Conservation (phyloP, 805 yeast species). For the Tetrapisispora iriomotensis region DNA sequence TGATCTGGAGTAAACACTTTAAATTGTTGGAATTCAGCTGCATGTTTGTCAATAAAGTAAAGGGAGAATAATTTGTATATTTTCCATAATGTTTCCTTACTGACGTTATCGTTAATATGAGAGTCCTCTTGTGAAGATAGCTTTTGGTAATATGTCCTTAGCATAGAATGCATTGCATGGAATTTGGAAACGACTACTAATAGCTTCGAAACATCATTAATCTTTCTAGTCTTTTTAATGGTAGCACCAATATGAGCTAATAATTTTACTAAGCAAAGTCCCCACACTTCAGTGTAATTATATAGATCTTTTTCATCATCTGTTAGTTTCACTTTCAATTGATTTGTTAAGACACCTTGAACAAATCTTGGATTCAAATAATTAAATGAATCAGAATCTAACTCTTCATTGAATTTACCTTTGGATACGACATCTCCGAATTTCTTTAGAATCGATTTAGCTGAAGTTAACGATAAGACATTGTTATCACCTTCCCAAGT, state of each 20-base stretch:
- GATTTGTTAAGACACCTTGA: conserved; percentile 16
- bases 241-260: conserved; percentile 21
- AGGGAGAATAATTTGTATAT: conserved; percentile 57
- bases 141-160: conserved; percentile 24
- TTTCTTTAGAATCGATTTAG: conserved; percentile 51
- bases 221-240: conserved; percentile 19
- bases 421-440: conserved; percentile 30
- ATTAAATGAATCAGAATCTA: conserved; percentile 25
- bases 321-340: conserved; percentile 19
- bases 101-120: conserved; percentile 21
- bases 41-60: conserved; percentile 56
- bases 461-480: conserved; percentile 73
- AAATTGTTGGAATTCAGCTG: conserved; percentile 62
- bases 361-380: conserved; percentile 24
- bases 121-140: conserved; percentile 13
- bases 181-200: conserved; percentile 33
- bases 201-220: conserved; percentile 32
- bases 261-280: conserved; percentile 20
- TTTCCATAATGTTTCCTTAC: conserved; percentile 41
- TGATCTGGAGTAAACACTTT: conserved; percentile 43
- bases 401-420: conserved; percentile 28
- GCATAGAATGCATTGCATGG: conserved; percentile 33
- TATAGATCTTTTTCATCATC: conserved; percentile 23
- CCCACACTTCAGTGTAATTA: conserved; percentile 29
- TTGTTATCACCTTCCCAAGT: conserved; percentile 98